Evolutionary conservation across 2,329 filamentous ascomycete species (phyloP), one percentile per base, ranked within the genome.

Genomic region (Apiospora rasikravindrae): DNA sequence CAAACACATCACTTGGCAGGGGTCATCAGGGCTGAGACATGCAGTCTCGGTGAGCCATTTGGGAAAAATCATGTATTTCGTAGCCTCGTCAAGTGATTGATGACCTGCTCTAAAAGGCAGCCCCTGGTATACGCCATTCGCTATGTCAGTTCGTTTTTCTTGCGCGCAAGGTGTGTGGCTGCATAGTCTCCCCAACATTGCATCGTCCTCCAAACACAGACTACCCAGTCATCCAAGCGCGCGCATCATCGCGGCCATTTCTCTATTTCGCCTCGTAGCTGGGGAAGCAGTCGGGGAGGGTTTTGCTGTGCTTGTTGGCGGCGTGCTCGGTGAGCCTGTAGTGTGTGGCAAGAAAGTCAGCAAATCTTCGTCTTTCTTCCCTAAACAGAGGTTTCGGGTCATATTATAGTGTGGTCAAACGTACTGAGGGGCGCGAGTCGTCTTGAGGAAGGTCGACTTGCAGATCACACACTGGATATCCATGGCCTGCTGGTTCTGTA

Each of bases 381-480:
- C 53, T n/a, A 40, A 7, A n/a, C 4, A n/a, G 68, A 22, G 45
- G 19, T 49, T n/a, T 10, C 6, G 6, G 19, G 16, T n/a, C 8
- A n/a, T 37, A 37, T 6, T 53, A 51, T 69, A n/a, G 22, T 10
- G 33, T 51, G 64, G 2, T 47, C 16, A n/a, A 47, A 47, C 89
- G 76, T 86, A 91, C 89, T 92, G 90, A 78, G 91, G 91, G 74
- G 88, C 90, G 80, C 92, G 92, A 73, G 91, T 92, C 47, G 93
- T 95, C 86, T 92, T 92, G 77, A 95, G 88, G 85, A 95, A 95
- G 42, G 92, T 93, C 77, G 92, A 89, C 84, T 91, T 93, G 92
- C 93, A 95, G 78, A 90, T 86, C 76, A 89, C 84, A 88, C 93
- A 95, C 83, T 94, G 91, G 82, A 95, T 93, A 79, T 89, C 91